A percentile compares a stretch with the other conserved stretches of the same genome.
phyloP scores from a whole-genome alignment of 805 yeast genomes.

The Candida nonsorbophila region DNA sequence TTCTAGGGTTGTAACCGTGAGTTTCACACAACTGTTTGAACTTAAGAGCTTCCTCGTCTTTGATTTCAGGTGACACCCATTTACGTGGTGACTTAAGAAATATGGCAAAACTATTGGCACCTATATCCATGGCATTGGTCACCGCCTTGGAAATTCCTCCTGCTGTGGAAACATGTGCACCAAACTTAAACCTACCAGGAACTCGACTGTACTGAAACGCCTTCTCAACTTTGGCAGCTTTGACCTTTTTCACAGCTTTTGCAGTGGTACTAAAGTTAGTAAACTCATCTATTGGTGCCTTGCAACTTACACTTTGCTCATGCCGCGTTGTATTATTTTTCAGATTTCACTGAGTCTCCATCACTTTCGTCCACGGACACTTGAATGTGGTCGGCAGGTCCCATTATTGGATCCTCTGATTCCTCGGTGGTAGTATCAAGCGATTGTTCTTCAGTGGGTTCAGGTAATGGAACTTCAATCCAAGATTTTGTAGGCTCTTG shows the following conservation, averaged over 20 bases:
- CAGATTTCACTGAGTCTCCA: too few species aligned
- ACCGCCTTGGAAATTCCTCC: constrained; percentile 80
- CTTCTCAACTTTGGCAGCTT: constrained; percentile 1
- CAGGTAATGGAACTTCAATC: too few species aligned
- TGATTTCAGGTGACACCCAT: constrained; percentile 82
- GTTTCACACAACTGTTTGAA: constrained; percentile 61
- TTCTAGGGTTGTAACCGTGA: constrained; percentile 63
- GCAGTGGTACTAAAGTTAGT: too few species aligned
- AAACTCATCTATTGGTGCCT: too few species aligned
- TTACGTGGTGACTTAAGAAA: constrained; percentile 86
- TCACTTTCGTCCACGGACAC: neutral
- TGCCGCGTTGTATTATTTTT: neutral
- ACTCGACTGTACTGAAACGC: constrained; percentile 15
- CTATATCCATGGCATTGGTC: constrained; percentile 42
- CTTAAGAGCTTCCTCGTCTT: constrained; percentile 58
- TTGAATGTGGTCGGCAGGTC: neutral
- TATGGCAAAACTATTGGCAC: constrained; percentile 81
- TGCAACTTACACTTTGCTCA: neutral
- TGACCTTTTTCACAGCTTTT: constrained; percentile 4
- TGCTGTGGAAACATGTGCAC: constrained; percentile 83
- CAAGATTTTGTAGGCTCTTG: too few species aligned
- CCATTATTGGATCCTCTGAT: neutral
- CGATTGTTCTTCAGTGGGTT: too few species aligned
- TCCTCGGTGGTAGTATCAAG: too few species aligned
- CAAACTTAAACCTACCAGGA: constrained; percentile 45